Evolutionary conservation across 441 rosid genomes (phyloP), one percentile per base, ranked within the genome.

Genomic region (Theobroma grandiflorum): DNA sequence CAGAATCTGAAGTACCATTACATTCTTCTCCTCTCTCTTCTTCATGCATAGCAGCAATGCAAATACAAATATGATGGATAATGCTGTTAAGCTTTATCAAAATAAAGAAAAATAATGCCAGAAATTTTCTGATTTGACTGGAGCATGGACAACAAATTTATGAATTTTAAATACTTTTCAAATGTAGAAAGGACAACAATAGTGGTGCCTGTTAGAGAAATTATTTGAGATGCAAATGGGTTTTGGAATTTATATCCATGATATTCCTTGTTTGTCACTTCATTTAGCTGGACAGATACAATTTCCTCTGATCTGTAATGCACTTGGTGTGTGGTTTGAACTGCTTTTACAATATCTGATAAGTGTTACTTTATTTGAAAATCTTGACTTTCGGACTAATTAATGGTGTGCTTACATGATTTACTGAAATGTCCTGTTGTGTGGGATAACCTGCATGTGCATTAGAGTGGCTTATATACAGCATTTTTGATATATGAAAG

Each of bases 341-440:
- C 64, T 18, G 5, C 31, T 53, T 35, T 47, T 52, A 35, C 75
- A 35, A 33, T 52, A 8, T 52, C 12, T 64, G 69, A 61, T 31
- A 26, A 45, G 5, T 50, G 62, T 72, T 37, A 4, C 64, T 20
- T 73, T 12, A 33, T 57, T 20, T 14, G 65, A 58, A 58, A 57
- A 57, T 57, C n/a, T 12, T 40, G 76, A 55, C 9, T 40, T 14
- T 10, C n/a, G 43, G 37, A 22, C 77, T 57, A 55, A 73, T 40
- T 37, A 55, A 57, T 38, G 47, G 31, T 11, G 9, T 38, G 37
- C 7, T 2, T 74, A n/a, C 14, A 57, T 33, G 59, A 70, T 74
- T 74, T 59, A 37, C 38, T 40, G 64, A 74, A 42, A 12, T 58
- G 50, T 45, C 55, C 35, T 62, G 43, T 47, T 35, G 61, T 63